Conservation (phyloP, 495 filamentous ascomycete species). For the Aspergillus nidulans region DNA sequence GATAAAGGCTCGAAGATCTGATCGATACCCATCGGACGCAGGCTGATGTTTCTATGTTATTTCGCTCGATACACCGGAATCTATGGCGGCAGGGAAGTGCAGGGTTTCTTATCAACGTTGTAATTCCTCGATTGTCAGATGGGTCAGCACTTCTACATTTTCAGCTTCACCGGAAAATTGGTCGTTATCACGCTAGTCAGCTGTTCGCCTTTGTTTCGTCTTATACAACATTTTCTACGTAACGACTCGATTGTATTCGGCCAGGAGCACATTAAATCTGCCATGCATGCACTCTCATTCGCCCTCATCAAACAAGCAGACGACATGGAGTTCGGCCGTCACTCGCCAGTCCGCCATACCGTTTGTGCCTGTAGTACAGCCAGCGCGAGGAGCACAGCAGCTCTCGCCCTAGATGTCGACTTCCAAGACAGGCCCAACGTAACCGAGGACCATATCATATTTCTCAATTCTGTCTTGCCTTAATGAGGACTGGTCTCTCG, state of each 20-base stretch:
- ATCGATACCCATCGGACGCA: slow-evolving; percentile 38
- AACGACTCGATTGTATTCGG: slow-evolving; percentile 49
- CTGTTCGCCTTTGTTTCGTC: slow-evolving; percentile 40
- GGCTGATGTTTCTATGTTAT: slow-evolving; percentile 41
- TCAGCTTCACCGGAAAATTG: slow-evolving; percentile 33
- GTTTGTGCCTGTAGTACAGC: slow-evolving; percentile 40
- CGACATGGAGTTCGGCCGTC: slow-evolving; percentile 21
- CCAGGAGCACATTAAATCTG: slow-evolving; percentile 27
- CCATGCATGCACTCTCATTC: slow-evolving; percentile 9
- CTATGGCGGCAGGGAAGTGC: slow-evolving; percentile 43
- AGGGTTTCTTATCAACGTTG: slow-evolving; percentile 42
- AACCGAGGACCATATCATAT: background rate
- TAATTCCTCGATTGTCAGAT: slow-evolving; percentile 48
- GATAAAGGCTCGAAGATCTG: slow-evolving; percentile 4
- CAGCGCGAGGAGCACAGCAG: slow-evolving; percentile 10
- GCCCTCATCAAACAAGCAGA: slow-evolving; percentile 9
- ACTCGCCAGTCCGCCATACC: slow-evolving; percentile 32
- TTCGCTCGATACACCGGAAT: slow-evolving; percentile 42
- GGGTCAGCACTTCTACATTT: slow-evolving; percentile 44
- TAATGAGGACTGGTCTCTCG: background rate
- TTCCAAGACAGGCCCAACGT: slow-evolving; percentile 6
- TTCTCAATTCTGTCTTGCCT: background rate
- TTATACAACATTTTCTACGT: slow-evolving; percentile 37
- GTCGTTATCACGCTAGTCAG: slow-evolving; percentile 38
- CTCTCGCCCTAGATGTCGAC: slow-evolving; percentile 4